A percentile compares a stretch with the other conserved stretches of the same genome.
phyloP scores from a whole-genome alignment of 163 green algal species.

The Scenedesmus sp. region DNA sequence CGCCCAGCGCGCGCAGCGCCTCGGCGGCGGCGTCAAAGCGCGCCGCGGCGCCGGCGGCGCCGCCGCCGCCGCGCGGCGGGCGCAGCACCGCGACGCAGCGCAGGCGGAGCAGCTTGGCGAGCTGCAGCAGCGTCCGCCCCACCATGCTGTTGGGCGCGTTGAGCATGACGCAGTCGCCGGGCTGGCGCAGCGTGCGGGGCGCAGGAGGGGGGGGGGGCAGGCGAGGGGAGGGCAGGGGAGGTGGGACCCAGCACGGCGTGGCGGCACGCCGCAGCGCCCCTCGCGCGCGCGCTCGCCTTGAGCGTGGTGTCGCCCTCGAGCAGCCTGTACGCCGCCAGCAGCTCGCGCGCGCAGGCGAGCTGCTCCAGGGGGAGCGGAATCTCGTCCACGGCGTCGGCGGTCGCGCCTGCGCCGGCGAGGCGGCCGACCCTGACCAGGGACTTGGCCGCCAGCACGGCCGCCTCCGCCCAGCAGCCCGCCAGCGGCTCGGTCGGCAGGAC shows the following conservation, averaged over 20 bases:
- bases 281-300: no score
- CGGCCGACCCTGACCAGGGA: conserved; percentile 66
- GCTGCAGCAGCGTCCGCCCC: conserved; percentile 35
- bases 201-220: no score
- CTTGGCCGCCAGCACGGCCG: conserved; percentile 74
- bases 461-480: conserved; percentile 79
- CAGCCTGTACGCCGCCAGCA: conserved; percentile 49
- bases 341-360: conserved; percentile 45
- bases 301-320: conserved; percentile 42
- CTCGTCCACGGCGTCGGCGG: conserved; percentile 17
- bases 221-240: no score
- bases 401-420: conserved; percentile 66
- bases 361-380: conserved; percentile 48
- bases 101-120: conserved; percentile 39
- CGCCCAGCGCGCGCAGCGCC: conserved; percentile 16
- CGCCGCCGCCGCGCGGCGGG: not conserved
- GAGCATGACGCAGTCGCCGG: conserved; percentile 49
- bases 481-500: conserved; percentile 77
- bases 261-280: no score
- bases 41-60: not conserved
- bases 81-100: conserved; percentile 34
- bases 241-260: no score
- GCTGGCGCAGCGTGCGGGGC: no score
- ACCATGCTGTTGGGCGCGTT: conserved; percentile 43
- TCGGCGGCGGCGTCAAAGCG: conserved; percentile 10